Base-by-base conservation (phyloP, 2,329 filamentous ascomycete species). In the Chalara sp. region DNA sequence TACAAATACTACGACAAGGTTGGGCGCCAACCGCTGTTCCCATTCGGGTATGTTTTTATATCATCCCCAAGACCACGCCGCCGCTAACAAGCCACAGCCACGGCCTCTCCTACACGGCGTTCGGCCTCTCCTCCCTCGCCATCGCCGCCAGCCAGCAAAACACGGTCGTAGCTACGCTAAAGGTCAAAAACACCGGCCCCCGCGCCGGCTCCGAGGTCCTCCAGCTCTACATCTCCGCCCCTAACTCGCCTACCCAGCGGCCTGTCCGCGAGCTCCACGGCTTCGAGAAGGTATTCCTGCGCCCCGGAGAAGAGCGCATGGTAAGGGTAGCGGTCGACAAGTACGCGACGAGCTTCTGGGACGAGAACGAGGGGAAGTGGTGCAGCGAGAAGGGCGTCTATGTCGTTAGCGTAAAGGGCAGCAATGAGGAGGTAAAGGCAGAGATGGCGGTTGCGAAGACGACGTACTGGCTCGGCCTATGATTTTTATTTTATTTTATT, bases 1-100 rank as follows among this genome's bases (percentile, higher is more conserved):
- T 93, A 93, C 69, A 76, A 87, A 28, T 89, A 83, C 71, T 92
- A 89, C 65, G 87, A 93, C 62, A 83, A 79, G 60, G 75, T 78
- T n/a, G 74, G 82, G 32, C 74, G 81, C 5, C 72, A 75, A 1
- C 79, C 84, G 0, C 76, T 86, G 32, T 92, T 91, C 68, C 77
- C 84, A 51, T 95, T 95, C 64, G 88, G 44, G 44, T 45, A 21
- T 21, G 21, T 21, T 21, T 21, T 21, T 3, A 21, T 21, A 21
- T 21, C 21, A 21, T n/a, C n/a, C n/a, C n/a, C n/a, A n/a, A n/a
- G n/a, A 21, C 21, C 21, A 21, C 21, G 21, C 21, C 21, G 21
- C 21, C 3, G 21, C 21, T 21, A 21, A 21, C 21, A 2, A 21
- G 21, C 21, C 21, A 21, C 21, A 21, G 88, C 10, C 83, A 89